Conservation (phyloP, 805 yeast genomes). For the Yarrowia osloensis region DNA sequence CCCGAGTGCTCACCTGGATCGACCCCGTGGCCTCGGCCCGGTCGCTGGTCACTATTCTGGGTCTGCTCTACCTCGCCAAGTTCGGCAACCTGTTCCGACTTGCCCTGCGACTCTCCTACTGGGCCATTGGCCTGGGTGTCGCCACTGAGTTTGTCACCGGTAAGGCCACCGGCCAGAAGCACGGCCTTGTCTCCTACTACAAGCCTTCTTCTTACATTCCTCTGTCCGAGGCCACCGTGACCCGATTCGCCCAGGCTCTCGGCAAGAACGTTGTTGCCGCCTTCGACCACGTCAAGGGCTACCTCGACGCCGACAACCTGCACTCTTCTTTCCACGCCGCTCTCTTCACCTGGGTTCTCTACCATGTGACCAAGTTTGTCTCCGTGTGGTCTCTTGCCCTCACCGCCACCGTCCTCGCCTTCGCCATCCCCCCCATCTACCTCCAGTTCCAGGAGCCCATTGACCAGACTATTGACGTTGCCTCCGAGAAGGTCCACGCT, state of each 20-base stretch:
- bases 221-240: conserved; percentile 44
- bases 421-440: conserved; percentile 77
- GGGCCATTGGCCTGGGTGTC: conserved; percentile 64
- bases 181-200: conserved; percentile 76
- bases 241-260: conserved; percentile 48
- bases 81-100: conserved; percentile 40
- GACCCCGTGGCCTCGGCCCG: conserved; percentile 76
- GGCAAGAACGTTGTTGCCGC: conserved; percentile 36
- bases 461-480: conserved; percentile 49
- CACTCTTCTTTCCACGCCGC: conserved; percentile 75
- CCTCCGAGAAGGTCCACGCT: conserved; percentile 37
- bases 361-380: conserved; percentile 73
- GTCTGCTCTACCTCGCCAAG: conserved; percentile 51
- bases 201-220: conserved; percentile 60
- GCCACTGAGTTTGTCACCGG: conserved; percentile 77
- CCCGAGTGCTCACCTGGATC: conserved; percentile 65
- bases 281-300: conserved; percentile 40
- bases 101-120: conserved; percentile 49
- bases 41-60: conserved; percentile 54
- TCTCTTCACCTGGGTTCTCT: conserved; percentile 61
- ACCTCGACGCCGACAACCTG: conserved; percentile 64
- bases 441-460: conserved; percentile 73
- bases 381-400: conserved; percentile 69
- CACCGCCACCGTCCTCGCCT: conserved; percentile 58
- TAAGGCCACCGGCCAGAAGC: conserved; percentile 60